Evolutionary conservation across 495 filamentous ascomycete genomes (phyloP), one percentile per base, ranked within the genome.

Genomic region (Hypoxylon perforatum): DNA sequence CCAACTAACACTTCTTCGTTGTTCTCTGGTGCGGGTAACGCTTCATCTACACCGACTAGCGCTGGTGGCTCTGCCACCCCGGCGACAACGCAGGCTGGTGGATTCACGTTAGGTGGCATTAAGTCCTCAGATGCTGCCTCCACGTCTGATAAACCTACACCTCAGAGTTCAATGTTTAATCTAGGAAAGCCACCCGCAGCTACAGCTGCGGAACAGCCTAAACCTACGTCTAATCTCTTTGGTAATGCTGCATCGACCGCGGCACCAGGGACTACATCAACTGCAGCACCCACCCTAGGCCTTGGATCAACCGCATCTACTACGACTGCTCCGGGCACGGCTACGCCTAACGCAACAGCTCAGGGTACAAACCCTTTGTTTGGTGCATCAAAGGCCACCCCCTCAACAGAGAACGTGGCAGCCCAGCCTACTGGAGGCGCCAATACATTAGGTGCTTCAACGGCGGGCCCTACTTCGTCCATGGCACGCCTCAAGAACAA

Each of bases 401-500:
- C 68, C 19, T 65, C 75, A 33, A 58, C 66, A 14, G 67, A 80
- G 11, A 67, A 68, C 6, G 30, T 77, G 12, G 63, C 76, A n/a
- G 35, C 71, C 36, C 66, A 71, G 48, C 49, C 69, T 17, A 52
- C 69, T 10, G 58, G 75, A 36, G 63, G 73, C 12, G 69, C 75
- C 11, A 68, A 81, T 18, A 78, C 71, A 14, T 78, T 92, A 57
- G 82, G 84, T 12, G 84, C 86, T n/a, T 94, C 92, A 0, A 94
- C 91, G 18, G 78, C 85, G 39, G 93, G 93, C 0, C 93, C 92
- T 6, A 74, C 87, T 1, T 92, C 93, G n/a, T 85, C 89, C 18
- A 86, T 92, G 69, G 94, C 94, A 1, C 92, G 95, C 11, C 81
- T 99, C 18, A 97, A 96, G 81, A 96, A 97, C 74, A 98, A 96